A percentile compares a stretch with the other conserved stretches of the same genome.
These are phyloP conservation scores for Ceratorhiza oryzae-sativae DNA, from an alignment of 1,284 basidiomycete species.

Conservation along the genomic window DNA sequence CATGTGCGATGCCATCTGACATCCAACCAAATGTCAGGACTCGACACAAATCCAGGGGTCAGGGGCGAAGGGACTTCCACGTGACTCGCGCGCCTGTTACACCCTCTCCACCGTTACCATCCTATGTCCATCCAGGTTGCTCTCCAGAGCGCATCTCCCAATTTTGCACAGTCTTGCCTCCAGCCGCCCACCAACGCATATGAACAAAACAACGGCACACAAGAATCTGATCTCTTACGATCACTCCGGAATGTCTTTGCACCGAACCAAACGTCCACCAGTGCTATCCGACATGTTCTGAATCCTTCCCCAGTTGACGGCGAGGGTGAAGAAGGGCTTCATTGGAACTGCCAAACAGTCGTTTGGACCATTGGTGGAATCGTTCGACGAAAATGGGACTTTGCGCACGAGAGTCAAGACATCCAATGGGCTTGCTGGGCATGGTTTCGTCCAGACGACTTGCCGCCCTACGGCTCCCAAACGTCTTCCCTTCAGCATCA, in stretches of 20 bases:
- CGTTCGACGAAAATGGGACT: conserved; percentile 77
- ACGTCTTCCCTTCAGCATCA: conserved; percentile 42
- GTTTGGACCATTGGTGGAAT: conserved; percentile 74
- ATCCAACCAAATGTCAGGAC: no score
- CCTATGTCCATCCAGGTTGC: not conserved
- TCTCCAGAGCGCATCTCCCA: not conserved
- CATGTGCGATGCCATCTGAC: no score
- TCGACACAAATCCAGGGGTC: not conserved
- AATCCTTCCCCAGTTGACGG: conserved; percentile 21
- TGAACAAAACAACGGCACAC: conserved; percentile 1
- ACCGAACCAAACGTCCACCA: conserved; percentile 26
- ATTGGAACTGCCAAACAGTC: conserved; percentile 74
- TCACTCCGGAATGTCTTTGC: conserved; percentile 42
- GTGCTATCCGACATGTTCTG: conserved; percentile 22
- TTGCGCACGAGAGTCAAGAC: conserved; percentile 70
- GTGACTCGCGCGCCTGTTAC: conserved; percentile 22
- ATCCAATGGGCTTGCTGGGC: conserved; percentile 81
- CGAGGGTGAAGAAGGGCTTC: conserved; percentile 59
- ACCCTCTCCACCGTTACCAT: conserved; percentile 16
- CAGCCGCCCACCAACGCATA: not conserved
- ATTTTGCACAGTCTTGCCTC: not conserved
- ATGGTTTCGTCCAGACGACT: conserved; percentile 56
- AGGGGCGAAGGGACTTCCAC: not conserved
- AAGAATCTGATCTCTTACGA: conserved; percentile 57
- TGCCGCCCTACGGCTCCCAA: conserved; percentile 50